A percentile compares a stretch with the other conserved stretches of the same genome.
phyloP scores from a whole-genome alignment of 345 rosid genomes.

The Citrus inodora region DNA sequence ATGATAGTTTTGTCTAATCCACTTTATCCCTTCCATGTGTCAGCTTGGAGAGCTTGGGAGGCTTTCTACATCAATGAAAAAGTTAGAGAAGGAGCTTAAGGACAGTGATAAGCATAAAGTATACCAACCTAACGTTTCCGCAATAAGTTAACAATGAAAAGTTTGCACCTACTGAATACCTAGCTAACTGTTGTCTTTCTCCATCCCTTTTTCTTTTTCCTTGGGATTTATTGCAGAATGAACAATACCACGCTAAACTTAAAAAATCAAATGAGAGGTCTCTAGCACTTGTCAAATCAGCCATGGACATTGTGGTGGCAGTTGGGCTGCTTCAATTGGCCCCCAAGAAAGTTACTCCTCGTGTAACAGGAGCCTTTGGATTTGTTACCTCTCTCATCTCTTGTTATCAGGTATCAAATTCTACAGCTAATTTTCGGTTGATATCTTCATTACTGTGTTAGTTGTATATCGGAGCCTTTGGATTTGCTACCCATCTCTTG shows the following conservation, averaged over 20 bases:
- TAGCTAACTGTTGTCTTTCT: not conserved
- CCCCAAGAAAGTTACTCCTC: slow-evolving; percentile 84
- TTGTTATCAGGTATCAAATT: slow-evolving; percentile 78
- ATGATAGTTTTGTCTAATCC: not conserved
- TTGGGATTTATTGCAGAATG: slow-evolving; percentile 47
- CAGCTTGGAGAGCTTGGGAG: slow-evolving; percentile 86
- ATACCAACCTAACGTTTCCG: not conserved
- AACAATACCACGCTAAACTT: slow-evolving; percentile 68
- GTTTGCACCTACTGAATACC: not conserved
- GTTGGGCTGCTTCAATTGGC: slow-evolving; percentile 83
- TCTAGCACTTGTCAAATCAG: slow-evolving; percentile 74
- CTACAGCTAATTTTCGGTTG: not conserved
- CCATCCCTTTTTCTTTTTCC: not conserved
- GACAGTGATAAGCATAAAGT: slow-evolving; percentile 63
- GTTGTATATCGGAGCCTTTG: slow-evolving; percentile 34
- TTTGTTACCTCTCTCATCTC: slow-evolving; percentile 78
- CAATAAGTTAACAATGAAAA: not conserved
- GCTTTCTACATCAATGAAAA: slow-evolving; percentile 77
- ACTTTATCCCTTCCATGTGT: not conserved
- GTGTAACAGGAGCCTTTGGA: slow-evolving; percentile 89
- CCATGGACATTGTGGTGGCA: slow-evolving; percentile 84
- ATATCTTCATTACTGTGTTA: not conserved
- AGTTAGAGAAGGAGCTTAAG: slow-evolving; percentile 74
- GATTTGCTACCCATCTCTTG: slow-evolving; percentile 78
- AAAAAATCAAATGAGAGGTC: slow-evolving; percentile 80